Conservation (phyloP, 177 flowering plant genomes). For the Vitis hybrid region DNA sequence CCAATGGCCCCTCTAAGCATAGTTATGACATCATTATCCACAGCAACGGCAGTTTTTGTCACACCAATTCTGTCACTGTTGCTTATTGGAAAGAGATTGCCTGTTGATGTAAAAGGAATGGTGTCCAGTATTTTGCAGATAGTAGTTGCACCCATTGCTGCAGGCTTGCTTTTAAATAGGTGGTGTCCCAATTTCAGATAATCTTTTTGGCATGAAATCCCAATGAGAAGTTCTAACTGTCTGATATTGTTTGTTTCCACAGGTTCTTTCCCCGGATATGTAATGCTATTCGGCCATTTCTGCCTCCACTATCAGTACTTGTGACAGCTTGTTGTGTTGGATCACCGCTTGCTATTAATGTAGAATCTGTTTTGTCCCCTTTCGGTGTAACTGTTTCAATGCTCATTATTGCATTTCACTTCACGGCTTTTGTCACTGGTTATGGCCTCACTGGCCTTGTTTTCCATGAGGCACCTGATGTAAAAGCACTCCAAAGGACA, state of each 20-base stretch:
- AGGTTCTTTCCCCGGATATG: slow-evolving; percentile 73
- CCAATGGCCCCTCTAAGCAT: slow-evolving; percentile 91
- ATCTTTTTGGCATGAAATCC: neutral
- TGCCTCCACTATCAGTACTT: slow-evolving; percentile 87
- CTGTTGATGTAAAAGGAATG: slow-evolving; percentile 95
- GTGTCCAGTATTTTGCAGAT: slow-evolving; percentile 85
- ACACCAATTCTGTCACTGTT: slow-evolving; percentile 81
- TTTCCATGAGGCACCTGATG: slow-evolving; percentile 63
- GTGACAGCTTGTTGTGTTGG: slow-evolving; percentile 96
- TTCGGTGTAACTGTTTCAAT: slow-evolving; percentile 67
- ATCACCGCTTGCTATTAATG: slow-evolving; percentile 89
- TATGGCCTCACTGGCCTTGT: slow-evolving; percentile 57
- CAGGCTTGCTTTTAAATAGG: slow-evolving; percentile 87
- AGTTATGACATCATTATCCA: slow-evolving; percentile 93
- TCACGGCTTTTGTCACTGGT: slow-evolving; percentile 72
- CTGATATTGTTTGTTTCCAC: slow-evolving; percentile 19
- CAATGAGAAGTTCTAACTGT: slow-evolving; percentile 1
- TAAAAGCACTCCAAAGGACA: slow-evolving; percentile 80
- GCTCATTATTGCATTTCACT: slow-evolving; percentile 72
- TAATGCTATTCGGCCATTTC: slow-evolving; percentile 69
- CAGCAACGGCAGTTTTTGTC: slow-evolving; percentile 83
- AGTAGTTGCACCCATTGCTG: slow-evolving; percentile 81
- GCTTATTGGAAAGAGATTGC: slow-evolving; percentile 87
- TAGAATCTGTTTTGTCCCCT: slow-evolving; percentile 72
- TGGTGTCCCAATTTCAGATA: slow-evolving; percentile 11